Conservation (phyloP, 2,329 filamentous ascomycete species). For the Nothomitra cinnamomea region DNA sequence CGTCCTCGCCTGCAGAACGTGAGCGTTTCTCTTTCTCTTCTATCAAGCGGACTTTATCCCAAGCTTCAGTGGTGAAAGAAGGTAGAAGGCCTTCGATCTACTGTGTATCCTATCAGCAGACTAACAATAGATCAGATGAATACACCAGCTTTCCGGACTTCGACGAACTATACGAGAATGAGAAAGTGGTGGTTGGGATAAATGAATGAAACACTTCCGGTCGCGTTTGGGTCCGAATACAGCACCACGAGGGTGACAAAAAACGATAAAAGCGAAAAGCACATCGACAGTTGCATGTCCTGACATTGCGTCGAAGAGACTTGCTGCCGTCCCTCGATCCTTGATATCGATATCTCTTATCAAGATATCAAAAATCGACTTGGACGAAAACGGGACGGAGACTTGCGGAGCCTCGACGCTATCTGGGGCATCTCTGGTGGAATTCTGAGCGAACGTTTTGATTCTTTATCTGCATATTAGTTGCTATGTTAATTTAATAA, state of each 20-base stretch:
- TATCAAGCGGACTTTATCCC: neutral
- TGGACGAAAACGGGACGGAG: neutral
- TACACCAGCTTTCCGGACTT: constrained; percentile 7
- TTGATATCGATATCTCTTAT: neutral
- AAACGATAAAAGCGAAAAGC: too few species aligned
- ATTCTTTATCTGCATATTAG: neutral
- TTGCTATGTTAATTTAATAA: too few species aligned
- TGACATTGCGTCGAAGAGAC: too few species aligned
- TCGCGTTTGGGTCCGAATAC: neutral
- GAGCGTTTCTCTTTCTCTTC: neutral
- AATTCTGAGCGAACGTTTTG: neutral
- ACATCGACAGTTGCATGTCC: neutral
- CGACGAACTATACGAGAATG: constrained; percentile 2
- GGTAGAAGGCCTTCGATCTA: neutral
- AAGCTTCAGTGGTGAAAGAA: neutral
- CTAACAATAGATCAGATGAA: constrained; percentile 4
- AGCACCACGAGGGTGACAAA: neutral
- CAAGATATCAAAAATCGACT: neutral
- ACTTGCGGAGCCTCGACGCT: neutral
- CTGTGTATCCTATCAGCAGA: too few species aligned
- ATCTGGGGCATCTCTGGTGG: neutral
- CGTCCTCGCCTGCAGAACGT: neutral
- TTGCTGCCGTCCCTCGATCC: too few species aligned
- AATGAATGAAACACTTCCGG: neutral
- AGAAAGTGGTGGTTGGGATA: neutral